Evolutionary conservation across 129 eudicot species (phyloP), one percentile per base, ranked within the genome.

Genomic region (Sambucus nigra): DNA sequence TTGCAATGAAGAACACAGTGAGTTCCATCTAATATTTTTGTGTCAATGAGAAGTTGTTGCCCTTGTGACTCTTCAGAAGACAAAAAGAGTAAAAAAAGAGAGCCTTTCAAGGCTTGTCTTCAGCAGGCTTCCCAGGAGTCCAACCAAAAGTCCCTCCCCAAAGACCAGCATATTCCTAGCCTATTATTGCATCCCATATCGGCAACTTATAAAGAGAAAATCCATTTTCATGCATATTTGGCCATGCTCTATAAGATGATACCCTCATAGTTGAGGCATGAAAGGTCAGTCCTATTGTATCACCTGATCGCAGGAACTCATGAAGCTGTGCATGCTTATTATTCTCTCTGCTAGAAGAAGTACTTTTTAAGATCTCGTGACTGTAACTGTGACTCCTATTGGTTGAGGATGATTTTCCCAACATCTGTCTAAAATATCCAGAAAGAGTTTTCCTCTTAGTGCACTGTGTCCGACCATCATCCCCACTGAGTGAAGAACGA

Each of bases 141-240:
- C 94, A 83, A 41, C 96, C 96, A 40, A 88, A 88, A 53, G 89
- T 88, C 38, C 94, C 96, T 40, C 91, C 96, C 94, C 94, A 88
- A 41, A 88, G 39, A 51, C 96, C 96, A 17, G 84, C 79, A 45
- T 73, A 77, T 27, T 88, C 91, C 57, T 74, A 84, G 27, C 80
- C 80, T 7, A 55, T 28, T 31, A 23, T 25, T 38, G 88, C 77
- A 23, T 47, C 75, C 60, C 70, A 60, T 50, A 71, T 57, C 25
- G 96, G 94, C 73, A 83, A 59, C 73, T 88, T 88, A 73, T 88
- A 88, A 55, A 88, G 69, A 40, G 94, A 94, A 57, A 73, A 88
- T 19, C 75, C 67, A 55, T 77, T 88, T 26, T 80, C 91, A 23
- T 83, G 87, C 96, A 88, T 88, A 60, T 77, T 80, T 24, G 96